Evolutionary conservation across 2,329 filamentous ascomycete genomes (phyloP).

Genomic region (Mollisiaceae sp.): DNA sequence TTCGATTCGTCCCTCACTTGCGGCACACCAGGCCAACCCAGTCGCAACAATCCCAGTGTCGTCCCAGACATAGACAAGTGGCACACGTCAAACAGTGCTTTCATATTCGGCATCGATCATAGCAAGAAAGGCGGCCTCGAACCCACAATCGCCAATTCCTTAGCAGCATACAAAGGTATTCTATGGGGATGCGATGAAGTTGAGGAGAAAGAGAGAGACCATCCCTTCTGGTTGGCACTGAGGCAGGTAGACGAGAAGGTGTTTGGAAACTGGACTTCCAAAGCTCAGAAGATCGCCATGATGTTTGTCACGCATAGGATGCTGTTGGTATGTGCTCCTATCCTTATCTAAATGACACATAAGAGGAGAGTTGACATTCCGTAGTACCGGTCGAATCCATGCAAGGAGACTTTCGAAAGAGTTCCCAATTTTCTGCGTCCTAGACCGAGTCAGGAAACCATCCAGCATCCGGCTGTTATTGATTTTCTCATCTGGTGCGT

Average conservation of each 20-base stretch:
- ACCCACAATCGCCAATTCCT: background rate
- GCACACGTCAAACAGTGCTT: background rate
- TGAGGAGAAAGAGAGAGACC: background rate
- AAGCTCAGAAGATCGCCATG: background rate
- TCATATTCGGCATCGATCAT: background rate
- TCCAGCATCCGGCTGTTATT: background rate
- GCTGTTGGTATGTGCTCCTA: background rate
- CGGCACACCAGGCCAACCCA: slow-evolving; percentile 1
- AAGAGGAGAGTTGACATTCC: background rate
- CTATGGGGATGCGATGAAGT: background rate
- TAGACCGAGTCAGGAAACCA: slow-evolving; percentile 1
- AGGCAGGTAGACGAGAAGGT: background rate
- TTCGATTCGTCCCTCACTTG: background rate
- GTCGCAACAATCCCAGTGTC: background rate
- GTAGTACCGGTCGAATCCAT: background rate
- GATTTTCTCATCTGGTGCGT: background rate
- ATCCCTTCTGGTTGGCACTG: background rate
- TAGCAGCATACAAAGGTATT: background rate
- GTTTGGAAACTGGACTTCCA: background rate
- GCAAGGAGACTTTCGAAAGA: background rate
- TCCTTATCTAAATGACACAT: background rate
- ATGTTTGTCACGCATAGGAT: background rate
- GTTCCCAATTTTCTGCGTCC: background rate
- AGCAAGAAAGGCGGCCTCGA: background rate
- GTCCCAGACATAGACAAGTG: slow-evolving; percentile 1